phyloP scores from a whole-genome alignment of 495 filamentous ascomycete species.

The Lophiostoma macrostomum region DNA sequence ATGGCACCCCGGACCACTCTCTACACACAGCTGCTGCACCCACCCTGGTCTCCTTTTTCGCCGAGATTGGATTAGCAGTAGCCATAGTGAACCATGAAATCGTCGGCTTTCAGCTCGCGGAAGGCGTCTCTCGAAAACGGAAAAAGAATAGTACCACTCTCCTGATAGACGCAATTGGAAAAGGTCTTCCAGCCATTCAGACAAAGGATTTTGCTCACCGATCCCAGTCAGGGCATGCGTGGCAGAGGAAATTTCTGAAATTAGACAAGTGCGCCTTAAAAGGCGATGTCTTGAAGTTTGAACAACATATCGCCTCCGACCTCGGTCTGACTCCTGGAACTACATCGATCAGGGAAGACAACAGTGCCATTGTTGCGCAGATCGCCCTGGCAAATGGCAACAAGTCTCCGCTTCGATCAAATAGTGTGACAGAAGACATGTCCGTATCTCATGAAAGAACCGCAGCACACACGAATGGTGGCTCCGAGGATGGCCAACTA shows the following conservation, averaged over 20 bases:
- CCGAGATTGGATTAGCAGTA: conserved; percentile 35
- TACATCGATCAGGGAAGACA: background rate
- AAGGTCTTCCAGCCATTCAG: conserved; percentile 32
- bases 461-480: background rate
- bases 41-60: conserved; percentile 26
- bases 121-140: conserved; percentile 24
- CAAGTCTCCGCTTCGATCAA: background rate
- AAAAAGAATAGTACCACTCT: conserved; percentile 11
- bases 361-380: background rate
- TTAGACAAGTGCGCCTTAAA: conserved; percentile 49
- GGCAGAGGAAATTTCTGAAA: conserved; percentile 11
- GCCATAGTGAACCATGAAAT: conserved; percentile 32
- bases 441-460: background rate
- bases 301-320: conserved; percentile 46
- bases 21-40: background rate
- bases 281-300: conserved; percentile 51
- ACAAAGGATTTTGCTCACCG: too few relatives aligned
- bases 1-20: background rate
- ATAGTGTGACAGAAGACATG: conserved; percentile 1
- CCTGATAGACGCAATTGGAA: conserved; percentile 38
- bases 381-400: conserved; percentile 3
- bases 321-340: conserved; percentile 23
- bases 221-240: conserved; percentile 34
- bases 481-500: background rate
- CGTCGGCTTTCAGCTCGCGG: conserved; percentile 35